These are phyloP conservation scores for Zizania latifolia DNA, from an alignment of 176 grass and related monocot genomes.

Conservation along the genomic window DNA sequence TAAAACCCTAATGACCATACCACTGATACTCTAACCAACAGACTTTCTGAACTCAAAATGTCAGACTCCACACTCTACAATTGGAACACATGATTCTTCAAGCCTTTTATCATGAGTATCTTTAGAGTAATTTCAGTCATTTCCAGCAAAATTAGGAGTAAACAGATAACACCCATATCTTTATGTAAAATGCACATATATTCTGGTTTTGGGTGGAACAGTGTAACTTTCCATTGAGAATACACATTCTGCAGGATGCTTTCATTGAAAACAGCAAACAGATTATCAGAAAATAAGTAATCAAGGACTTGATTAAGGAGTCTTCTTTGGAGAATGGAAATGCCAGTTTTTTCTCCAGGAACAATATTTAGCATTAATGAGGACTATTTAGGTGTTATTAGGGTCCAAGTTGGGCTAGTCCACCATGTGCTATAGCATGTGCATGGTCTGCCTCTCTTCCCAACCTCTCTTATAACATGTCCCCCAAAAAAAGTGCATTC, in stretches of 20 bases:
- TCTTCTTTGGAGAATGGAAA: neutral
- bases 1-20: neutral
- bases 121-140: neutral
- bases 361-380: constrained; percentile 27
- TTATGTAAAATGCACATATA: neutral
- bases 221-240: neutral
- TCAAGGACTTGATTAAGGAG: neutral
- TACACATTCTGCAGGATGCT: neutral
- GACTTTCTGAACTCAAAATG: neutral
- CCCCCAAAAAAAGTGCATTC: constrained; percentile 21
- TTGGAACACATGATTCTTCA: neutral
- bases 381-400: constrained; percentile 39
- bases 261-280: neutral
- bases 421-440: constrained; percentile 47
- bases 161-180: neutral
- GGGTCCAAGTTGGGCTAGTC: constrained; percentile 31
- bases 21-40: neutral
- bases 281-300: neutral
- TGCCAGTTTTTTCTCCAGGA: neutral
- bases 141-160: neutral
- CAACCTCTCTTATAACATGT: constrained; percentile 9
- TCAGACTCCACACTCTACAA: neutral
- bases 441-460: constrained; percentile 44
- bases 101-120: neutral
- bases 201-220: neutral